phyloP scores from a whole-genome alignment of 495 filamentous ascomycete species.

The Neurospora cerealis region DNA sequence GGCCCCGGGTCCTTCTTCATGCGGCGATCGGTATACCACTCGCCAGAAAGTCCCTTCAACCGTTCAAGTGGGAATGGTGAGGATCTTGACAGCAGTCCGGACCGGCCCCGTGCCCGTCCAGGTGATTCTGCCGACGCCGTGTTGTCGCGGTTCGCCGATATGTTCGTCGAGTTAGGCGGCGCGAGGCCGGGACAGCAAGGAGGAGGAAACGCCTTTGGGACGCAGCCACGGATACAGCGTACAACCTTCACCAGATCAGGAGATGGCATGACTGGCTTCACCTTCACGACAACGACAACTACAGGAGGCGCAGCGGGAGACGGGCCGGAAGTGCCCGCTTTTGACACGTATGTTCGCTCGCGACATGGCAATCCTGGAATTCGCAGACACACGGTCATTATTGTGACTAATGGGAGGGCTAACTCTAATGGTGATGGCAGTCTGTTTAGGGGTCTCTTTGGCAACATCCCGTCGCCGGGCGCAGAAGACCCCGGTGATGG shows the following conservation, averaged over 20 bases:
- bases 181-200: not conserved
- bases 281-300: constrained; percentile 18
- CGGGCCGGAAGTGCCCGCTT: constrained; percentile 1
- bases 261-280: constrained; percentile 22
- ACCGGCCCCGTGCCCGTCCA: not conserved
- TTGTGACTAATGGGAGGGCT: not conserved
- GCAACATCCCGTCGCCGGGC: constrained; percentile 3
- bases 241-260: constrained; percentile 14
- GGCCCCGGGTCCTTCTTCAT: constrained; percentile 36
- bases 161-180: constrained; percentile 23
- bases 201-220: not conserved
- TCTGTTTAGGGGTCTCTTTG: constrained; percentile 10
- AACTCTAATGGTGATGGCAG: not conserved
- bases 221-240: constrained; percentile 5
- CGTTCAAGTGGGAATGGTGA: not conserved
- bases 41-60: not conserved
- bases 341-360: constrained; percentile 9
- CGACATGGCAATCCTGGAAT: not conserved
- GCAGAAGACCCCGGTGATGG: constrained; percentile 1
- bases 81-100: not conserved
- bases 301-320: not conserved
- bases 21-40: constrained; percentile 8
- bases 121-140: constrained; percentile 20
- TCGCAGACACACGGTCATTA: not conserved
- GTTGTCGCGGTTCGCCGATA: constrained; percentile 31